phyloP scores from a whole-genome alignment of 257 asterid species.

The Coffea eugenioides region DNA sequence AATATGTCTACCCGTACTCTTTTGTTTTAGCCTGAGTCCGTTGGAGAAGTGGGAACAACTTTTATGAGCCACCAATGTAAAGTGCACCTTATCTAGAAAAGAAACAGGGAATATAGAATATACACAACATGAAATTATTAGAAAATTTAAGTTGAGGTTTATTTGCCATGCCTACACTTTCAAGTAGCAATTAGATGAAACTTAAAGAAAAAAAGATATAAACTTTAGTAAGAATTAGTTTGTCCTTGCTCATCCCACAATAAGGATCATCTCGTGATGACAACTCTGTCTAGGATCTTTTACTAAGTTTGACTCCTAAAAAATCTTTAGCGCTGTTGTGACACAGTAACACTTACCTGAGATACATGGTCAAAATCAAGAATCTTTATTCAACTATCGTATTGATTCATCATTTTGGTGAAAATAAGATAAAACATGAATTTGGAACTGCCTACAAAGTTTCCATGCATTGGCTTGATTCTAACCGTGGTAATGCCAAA shows the following conservation, averaged over 20 bases:
- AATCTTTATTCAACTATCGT: background rate
- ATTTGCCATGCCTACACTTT: background rate
- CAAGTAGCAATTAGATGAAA: background rate
- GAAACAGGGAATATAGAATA: too few relatives aligned
- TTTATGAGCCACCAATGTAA: background rate
- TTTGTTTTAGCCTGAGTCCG: background rate
- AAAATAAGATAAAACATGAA: background rate
- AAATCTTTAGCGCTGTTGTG: background rate
- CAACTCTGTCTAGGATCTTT: background rate
- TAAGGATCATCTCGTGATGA: background rate
- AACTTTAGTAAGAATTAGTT: background rate
- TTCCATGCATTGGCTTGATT: background rate
- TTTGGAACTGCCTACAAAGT: background rate
- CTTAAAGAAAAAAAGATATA: too few relatives aligned
- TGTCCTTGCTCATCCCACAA: background rate
- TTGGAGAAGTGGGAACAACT: constrained; percentile 1
- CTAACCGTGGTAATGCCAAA: background rate
- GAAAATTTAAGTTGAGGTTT: background rate
- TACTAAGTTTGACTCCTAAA: background rate
- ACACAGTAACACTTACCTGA: background rate
- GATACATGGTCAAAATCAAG: constrained; percentile 2
- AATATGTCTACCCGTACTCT: background rate
- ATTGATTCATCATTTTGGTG: constrained; percentile 2
- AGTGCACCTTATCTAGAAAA: background rate
- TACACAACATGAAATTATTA: background rate